Evolutionary conservation across 1,139 yeast genomes (phyloP).

Genomic region (Groenewaldozyma auringiensis): DNA sequence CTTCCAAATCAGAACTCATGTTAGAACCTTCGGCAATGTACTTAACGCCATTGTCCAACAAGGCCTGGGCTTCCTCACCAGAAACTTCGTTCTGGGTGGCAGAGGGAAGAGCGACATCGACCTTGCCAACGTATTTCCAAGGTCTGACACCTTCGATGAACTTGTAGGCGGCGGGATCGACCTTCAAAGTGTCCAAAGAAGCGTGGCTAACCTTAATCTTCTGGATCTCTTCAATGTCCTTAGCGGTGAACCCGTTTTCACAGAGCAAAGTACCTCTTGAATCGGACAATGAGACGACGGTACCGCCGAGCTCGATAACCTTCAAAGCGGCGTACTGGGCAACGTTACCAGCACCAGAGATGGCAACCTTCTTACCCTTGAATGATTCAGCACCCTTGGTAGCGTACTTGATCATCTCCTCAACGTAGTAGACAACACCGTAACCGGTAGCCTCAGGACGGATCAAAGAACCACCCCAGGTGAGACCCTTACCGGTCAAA

Average conservation of each 20-base stretch:
- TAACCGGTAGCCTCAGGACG: constrained; percentile 99
- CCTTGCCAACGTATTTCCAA: constrained; percentile 87
- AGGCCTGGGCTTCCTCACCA: constrained; percentile 92
- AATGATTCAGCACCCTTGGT: constrained; percentile 81
- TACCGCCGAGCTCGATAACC: constrained; percentile 94
- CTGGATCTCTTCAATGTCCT: constrained; percentile 69
- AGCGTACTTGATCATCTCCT: constrained; percentile 95
- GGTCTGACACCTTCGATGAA: constrained; percentile 94
- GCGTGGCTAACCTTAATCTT: constrained; percentile 77
- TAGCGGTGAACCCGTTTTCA: constrained; percentile 71
- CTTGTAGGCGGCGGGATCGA: constrained; percentile 48
- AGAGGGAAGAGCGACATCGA: constrained; percentile 94
- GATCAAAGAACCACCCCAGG: constrained; percentile 98
- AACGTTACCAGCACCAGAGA: constrained; percentile 98
- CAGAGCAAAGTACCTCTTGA: constrained; percentile 79
- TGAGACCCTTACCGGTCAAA: constrained; percentile 92
- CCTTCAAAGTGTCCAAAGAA: constrained; percentile 63
- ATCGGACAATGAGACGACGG: constrained; percentile 88
- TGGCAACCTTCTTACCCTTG: constrained; percentile 88
- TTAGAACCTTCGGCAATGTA: constrained; percentile 98
- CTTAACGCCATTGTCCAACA: constrained; percentile 86
- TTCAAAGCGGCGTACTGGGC: constrained; percentile 98
- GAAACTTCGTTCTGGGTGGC: constrained; percentile 98
- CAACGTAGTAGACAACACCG: constrained; percentile 94
- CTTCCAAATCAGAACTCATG: constrained; percentile 98